Base-by-base conservation (phyloP, 768 basidiomycete species). In the Rhodotorula babjevae region DNA sequence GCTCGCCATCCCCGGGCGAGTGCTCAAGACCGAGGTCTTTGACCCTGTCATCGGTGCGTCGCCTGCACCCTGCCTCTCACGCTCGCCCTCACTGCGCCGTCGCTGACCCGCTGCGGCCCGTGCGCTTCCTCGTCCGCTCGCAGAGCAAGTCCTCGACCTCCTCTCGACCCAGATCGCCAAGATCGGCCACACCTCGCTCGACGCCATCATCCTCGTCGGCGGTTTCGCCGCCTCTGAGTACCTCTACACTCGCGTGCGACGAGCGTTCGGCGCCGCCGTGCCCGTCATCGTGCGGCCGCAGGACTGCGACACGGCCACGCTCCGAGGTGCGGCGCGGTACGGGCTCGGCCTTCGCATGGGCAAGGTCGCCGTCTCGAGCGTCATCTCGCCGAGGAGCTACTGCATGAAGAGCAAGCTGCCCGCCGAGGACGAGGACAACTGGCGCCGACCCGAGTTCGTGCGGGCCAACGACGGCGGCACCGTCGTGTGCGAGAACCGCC, bases 151-250 rank as follows among this genome's bases (percentile, higher is more conserved):
- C 42, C 82, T 93, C 42, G 85, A 86, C 33, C 84, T 92, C 78
- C 87, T 93, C 77, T 89, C 91, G 76, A 87, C 87, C 27, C 91
- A 93, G 81, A 83, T 87, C 59, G 81, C 82, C 71, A 69, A 65
- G 42, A n/a, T 61, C 19, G 64, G 64, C 2, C 1, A 6, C 1
- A 86, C 84, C 79, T 83, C 88, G 63, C 86, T 93, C 78, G 86
- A 93, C 83, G 92, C 91, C 25, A 82, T 94, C 60, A 86, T 94
- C 76, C 87, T 93, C 78, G 92, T 94, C 79, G 92, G 92, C 82
- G 92, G 92, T 61, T 93, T 94, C 80, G 89, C 81, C 21, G 90
- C 88, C 12, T 89, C 90, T 80, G 88, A 90, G 79, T 93, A 93
- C 81, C 83, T 93, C 73, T 90, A 89, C 82, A 84, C 86, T 78